Evolutionary conservation across 2,329 filamentous ascomycete genomes (phyloP).

Genomic region (Fusarium protoensiforme): DNA sequence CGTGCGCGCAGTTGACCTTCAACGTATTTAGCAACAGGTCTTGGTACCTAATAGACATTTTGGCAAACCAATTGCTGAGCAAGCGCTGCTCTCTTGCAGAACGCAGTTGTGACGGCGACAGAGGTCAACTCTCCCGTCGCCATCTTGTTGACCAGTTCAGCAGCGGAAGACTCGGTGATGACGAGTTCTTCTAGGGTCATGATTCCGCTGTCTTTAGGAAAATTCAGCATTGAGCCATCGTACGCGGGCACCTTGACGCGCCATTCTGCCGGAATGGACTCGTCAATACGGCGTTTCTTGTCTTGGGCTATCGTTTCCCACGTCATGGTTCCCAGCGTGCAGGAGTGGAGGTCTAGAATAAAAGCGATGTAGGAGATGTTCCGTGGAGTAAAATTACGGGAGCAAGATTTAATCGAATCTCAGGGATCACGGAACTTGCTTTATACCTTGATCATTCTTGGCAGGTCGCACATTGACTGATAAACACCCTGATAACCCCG

Average conservation of each 20-base stretch:
- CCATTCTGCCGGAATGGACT: constrained; percentile 19
- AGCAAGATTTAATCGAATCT: neutral
- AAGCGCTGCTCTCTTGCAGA: constrained; percentile 60
- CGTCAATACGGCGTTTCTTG: constrained; percentile 19
- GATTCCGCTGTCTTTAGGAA: constrained; percentile 52
- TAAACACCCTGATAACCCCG: neutral
- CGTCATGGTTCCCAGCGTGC: neutral
- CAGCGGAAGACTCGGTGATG: constrained; percentile 64
- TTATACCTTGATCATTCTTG: neutral
- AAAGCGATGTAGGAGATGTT: neutral
- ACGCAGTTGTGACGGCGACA: constrained; percentile 61
- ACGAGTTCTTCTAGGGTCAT: constrained; percentile 60
- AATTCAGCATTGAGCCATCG: constrained; percentile 6
- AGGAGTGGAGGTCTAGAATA: too few species aligned
- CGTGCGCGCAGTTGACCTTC: constrained; percentile 58
- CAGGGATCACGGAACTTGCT: neutral
- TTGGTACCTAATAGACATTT: neutral
- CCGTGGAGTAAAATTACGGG: neutral
- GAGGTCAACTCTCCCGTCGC: constrained; percentile 47
- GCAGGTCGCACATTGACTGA: neutral
- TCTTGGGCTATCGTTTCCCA: constrained; percentile 14
- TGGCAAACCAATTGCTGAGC: constrained; percentile 64
- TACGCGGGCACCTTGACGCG: neutral
- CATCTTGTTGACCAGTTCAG: constrained; percentile 50
- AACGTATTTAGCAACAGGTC: neutral